These are phyloP conservation scores for Nitzschia palea DNA, from an alignment of 108 stramenopile species.

Conservation along the genomic window DNA sequence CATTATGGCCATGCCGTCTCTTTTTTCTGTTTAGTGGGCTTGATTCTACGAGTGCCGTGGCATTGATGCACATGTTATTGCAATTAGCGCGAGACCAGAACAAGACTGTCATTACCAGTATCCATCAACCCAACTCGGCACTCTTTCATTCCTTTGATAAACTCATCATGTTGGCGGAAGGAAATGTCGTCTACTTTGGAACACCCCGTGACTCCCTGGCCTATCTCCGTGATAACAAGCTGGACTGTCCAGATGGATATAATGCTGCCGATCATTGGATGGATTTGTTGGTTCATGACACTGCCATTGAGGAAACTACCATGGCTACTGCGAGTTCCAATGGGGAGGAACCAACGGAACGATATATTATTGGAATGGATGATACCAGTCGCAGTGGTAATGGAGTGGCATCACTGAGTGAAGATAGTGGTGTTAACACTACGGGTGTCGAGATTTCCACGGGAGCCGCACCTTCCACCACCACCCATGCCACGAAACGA, in stretches of 20 bases:
- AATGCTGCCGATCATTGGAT: constrained; percentile 84
- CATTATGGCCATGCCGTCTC: not conserved
- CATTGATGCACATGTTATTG: constrained; percentile 54
- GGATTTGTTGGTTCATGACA: constrained; percentile 68
- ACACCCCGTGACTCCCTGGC: constrained; percentile 52
- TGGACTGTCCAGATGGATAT: constrained; percentile 67
- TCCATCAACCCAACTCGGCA: constrained; percentile 74
- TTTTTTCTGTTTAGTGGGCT: constrained; percentile 41
- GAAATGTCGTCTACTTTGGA: constrained; percentile 76
- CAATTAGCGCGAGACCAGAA: constrained; percentile 39
- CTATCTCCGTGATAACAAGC: constrained; percentile 38
- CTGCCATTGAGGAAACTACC: constrained; percentile 13
- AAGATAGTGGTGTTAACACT: not conserved
- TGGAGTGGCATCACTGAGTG: not conserved
- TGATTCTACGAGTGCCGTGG: constrained; percentile 68
- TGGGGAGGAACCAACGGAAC: not conserved
- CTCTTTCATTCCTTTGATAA: constrained; percentile 73
- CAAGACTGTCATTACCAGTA: constrained; percentile 68
- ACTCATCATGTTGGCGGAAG: constrained; percentile 61
- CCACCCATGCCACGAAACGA: not conserved
- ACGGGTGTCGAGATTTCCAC: not conserved
- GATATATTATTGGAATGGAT: not conserved
- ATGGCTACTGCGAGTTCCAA: not conserved
- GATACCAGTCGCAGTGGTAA: not conserved
- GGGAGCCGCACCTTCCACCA: not conserved